phyloP scores from a whole-genome alignment of 805 yeast species.

The Nakazawaea anatomiae region DNA sequence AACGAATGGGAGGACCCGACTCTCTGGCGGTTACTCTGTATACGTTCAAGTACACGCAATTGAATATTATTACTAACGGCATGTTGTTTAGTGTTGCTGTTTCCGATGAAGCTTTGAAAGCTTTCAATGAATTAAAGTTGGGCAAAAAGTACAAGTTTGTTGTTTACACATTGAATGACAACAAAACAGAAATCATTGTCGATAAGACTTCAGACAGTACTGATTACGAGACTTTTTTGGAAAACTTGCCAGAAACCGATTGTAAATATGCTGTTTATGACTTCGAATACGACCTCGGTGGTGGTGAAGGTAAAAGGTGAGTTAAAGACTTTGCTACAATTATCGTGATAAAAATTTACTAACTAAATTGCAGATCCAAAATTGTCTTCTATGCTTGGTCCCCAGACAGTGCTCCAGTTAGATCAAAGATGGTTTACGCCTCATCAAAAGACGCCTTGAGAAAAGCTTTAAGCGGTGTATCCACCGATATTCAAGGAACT shows the following conservation, averaged over 20 bases:
- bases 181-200: conserved; percentile 86
- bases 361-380: conserved; percentile 35
- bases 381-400: conserved; percentile 84
- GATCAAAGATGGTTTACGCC: conserved; percentile 97
- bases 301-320: conserved; percentile 91
- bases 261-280: conserved; percentile 96
- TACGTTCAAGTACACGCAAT: too few species aligned
- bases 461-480: conserved; percentile 92
- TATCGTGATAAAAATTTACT: background rate
- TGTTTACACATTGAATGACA: conserved; percentile 73
- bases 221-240: conserved; percentile 82
- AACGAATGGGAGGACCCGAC: too few species aligned
- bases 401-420: conserved; percentile 94
- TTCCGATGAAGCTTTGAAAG: conserved; percentile 81
- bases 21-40: too few species aligned
- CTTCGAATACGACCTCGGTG: conserved; percentile 87
- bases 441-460: conserved; percentile 97
- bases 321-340: conserved; percentile 35
- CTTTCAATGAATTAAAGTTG: conserved; percentile 93
- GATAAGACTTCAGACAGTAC: conserved; percentile 70
- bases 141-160: conserved; percentile 86
- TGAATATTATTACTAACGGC: background rate
- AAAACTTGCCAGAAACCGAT: conserved; percentile 89
- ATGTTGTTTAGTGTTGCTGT: conserved; percentile 57
- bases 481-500: conserved; percentile 95